Evolutionary conservation across 495 filamentous ascomycete species (phyloP), one percentile per base, ranked within the genome.

Genomic region (Neurospora sublineolata): DNA sequence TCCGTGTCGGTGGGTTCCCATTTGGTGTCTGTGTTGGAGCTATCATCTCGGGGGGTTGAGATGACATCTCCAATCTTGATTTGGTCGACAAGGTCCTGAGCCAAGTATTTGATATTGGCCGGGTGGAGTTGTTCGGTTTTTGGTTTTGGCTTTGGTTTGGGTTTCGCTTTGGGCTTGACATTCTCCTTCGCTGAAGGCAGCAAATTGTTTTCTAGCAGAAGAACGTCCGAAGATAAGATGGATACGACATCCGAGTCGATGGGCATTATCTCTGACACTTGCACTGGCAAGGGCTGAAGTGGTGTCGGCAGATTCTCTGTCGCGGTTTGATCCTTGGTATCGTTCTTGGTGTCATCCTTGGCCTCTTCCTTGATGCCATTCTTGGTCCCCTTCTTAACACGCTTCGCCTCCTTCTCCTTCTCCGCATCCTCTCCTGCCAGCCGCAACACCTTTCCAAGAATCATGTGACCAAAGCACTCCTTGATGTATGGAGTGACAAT

Each of bases 401-500:
- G 23, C 52, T 64, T 64, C 3, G 52, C 12, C 27, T 9, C 52
- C 14, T 64, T 33, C 23, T 30, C 33, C 6, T 70, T 37, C 6
- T 70, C 39, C 12, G 69, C 33, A 11, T 41, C 40, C 4, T 75
- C 74, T 1, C 75, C 69, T 4, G 78, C 75, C 2, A 52, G 23
- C 42, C 80, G 73, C 40, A 89, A 77, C 1, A 86, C 78, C 20
- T 84, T 77, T 2, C 83, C 86, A 76, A 91, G 90, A 5, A 85
- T 80, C 80, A 91, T 83, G 42, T 89, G 77, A 11, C 85, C 83
- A 73, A 94, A 94, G 70, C 85, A 86, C 23, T 87, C 76, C 71
- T 88, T 85, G 5, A 90, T 85, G 69, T 87, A 91, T 0, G 89
- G 88, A 0, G 92, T 93, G 4, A 92, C 89, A 8, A 90, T 82